These are phyloP conservation scores for Gynochthodes officinalis DNA, from an alignment of 257 asterid genomes.

Conservation along the genomic window DNA sequence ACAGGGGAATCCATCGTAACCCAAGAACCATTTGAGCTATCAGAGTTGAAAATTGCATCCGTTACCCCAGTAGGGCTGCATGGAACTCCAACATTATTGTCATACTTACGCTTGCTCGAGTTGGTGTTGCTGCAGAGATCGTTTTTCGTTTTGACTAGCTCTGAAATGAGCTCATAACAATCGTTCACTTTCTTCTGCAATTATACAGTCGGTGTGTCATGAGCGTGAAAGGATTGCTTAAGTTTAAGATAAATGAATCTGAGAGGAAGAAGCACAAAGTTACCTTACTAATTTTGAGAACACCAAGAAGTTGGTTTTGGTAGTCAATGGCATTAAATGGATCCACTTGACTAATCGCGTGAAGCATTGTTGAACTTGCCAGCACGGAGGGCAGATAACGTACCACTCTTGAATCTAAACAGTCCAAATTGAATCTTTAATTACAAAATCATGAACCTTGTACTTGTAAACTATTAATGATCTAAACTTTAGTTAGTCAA, in stretches of 20 bases:
- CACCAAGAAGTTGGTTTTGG: constrained; percentile 63
- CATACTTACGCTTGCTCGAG: constrained; percentile 45
- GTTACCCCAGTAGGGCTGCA: constrained; percentile 42
- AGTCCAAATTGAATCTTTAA: neutral
- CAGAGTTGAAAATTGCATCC: constrained; percentile 33
- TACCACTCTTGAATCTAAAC: constrained; percentile 63
- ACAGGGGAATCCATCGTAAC: constrained; percentile 14
- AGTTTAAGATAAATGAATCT: neutral
- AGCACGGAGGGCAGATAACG: constrained; percentile 65
- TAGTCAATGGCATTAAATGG: constrained; percentile 48
- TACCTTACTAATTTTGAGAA: constrained; percentile 74
- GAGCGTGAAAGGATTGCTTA: neutral
- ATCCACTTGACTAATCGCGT: constrained; percentile 60
- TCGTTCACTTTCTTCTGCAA: constrained; percentile 66
- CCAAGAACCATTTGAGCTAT: constrained; percentile 48
- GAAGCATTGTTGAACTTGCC: constrained; percentile 89
- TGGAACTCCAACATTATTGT: constrained; percentile 4
- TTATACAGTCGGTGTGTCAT: neutral
- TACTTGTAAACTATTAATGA: constrained; percentile 4
- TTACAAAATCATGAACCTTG: neutral
- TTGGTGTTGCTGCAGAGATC: constrained; percentile 3
- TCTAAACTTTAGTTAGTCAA: constrained; percentile 16
- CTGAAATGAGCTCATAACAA: constrained; percentile 49
- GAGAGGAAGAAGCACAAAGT: neutral
- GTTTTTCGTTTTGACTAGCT: constrained; percentile 17